A percentile compares a stretch with the other conserved stretches of the same genome.
Evolutionary conservation across 2,329 filamentous ascomycete species (phyloP).

Genomic region (Fusarium continuum): DNA sequence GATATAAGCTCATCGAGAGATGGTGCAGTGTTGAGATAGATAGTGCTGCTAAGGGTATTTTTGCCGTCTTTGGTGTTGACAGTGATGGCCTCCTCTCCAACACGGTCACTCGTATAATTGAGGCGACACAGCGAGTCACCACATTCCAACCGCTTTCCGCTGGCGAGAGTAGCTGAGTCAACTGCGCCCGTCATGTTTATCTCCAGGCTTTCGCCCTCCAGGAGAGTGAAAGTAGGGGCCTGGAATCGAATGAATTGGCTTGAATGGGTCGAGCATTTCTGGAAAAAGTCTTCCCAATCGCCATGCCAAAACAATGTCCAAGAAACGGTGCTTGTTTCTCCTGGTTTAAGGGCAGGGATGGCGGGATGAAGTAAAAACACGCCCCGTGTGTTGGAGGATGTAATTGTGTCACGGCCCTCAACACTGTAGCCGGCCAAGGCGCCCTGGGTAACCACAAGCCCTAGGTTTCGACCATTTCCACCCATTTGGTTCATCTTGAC

Average conservation of each 20-base stretch:
- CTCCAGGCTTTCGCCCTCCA: too few species aligned
- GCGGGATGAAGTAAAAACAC: neutral
- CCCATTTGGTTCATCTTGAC: neutral
- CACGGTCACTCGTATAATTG: too few species aligned
- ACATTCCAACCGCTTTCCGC: too few species aligned
- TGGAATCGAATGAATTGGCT: neutral
- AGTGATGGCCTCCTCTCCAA: too few species aligned
- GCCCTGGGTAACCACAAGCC: neutral
- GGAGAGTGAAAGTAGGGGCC: too few species aligned
- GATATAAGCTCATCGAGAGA: neutral
- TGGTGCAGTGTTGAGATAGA: neutral
- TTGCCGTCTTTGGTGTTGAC: too few species aligned
- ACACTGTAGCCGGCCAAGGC: neutral
- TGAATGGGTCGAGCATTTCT: neutral
- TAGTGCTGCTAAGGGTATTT: too few species aligned
- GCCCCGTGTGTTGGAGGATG: neutral
- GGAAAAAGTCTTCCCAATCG: neutral
- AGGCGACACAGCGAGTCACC: too few species aligned
- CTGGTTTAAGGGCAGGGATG: neutral
- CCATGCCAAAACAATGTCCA: neutral
- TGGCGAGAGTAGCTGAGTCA: too few species aligned
- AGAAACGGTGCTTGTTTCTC: neutral
- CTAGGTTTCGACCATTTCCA: neutral
- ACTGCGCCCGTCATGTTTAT: too few species aligned
- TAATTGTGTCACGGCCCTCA: neutral